Evolutionary conservation across 257 asterid genomes (phyloP).

Genomic region (Capsicum chinense): DNA sequence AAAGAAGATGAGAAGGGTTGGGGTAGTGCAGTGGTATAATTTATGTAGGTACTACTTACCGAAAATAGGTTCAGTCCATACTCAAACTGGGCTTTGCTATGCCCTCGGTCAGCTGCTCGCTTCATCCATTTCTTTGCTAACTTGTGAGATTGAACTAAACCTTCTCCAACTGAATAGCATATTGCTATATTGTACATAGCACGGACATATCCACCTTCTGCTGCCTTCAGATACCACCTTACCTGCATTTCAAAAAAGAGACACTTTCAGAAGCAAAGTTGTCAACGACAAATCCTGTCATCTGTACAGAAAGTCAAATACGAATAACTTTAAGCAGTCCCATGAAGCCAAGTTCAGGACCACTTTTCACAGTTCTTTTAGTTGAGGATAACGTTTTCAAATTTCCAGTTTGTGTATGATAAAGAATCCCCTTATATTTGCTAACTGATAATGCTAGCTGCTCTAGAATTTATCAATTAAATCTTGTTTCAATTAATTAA

Average conservation of each 20-base stretch:
- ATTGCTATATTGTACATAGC: constrained; percentile 91
- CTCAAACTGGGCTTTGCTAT: constrained; percentile 90
- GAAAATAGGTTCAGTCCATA: constrained; percentile 83
- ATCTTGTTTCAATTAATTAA: not conserved
- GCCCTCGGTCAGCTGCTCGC: constrained; percentile 91
- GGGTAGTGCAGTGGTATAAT: not conserved
- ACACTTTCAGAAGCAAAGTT: not conserved
- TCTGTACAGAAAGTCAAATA: not conserved
- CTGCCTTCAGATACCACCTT: constrained; percentile 80
- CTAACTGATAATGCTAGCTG: not conserved
- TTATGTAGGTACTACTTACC: constrained; percentile 45
- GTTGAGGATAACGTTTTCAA: not conserved
- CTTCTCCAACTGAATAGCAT: constrained; percentile 84
- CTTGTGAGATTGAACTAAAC: constrained; percentile 61
- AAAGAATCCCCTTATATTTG: not conserved
- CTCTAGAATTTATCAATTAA: not conserved
- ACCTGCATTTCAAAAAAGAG: constrained; percentile 53
- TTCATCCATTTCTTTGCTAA: constrained; percentile 95
- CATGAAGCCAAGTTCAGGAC: not conserved
- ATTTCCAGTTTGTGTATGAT: constrained; percentile 1
- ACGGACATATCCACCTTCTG: constrained; percentile 91
- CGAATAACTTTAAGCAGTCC: not conserved
- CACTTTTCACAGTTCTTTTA: not conserved
- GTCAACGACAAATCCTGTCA: not conserved
- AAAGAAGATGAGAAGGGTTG: not conserved